Conservation (phyloP, 768 basidiomycete genomes). For the Punctularia strigosozonata region DNA sequence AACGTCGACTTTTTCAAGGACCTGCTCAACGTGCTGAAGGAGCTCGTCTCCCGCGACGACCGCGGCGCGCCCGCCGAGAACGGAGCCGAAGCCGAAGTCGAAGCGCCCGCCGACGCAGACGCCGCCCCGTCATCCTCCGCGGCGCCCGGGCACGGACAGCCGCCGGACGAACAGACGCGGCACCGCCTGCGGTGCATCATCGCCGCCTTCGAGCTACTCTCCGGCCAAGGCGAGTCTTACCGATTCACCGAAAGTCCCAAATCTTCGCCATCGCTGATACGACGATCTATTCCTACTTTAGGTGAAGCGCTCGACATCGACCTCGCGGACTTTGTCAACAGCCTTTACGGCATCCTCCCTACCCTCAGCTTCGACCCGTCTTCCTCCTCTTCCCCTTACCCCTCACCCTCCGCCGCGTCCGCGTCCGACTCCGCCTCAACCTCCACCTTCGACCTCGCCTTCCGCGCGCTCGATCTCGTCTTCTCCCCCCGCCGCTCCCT, state of each 20-base stretch:
- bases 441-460: conserved; percentile 85
- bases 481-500: conserved; percentile 75
- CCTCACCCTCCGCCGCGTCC: conserved; percentile 12
- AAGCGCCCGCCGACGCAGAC: conserved; percentile 26
- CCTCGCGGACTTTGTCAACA: conserved; percentile 76
- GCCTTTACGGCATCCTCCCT: conserved; percentile 73
- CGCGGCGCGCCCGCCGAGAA: too few relatives aligned
- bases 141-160: conserved; percentile 7
- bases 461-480: conserved; percentile 71
- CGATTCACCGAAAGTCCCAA: conserved; percentile 5
- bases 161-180: conserved; percentile 28
- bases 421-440: conserved; percentile 32
- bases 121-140: conserved; percentile 13
- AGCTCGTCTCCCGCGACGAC: conserved; percentile 42
- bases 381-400: conserved; percentile 14
- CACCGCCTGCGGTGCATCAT: conserved; percentile 76
- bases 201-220: conserved; percentile 94
- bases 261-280: too few relatives aligned
- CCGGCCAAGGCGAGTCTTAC: conserved; percentile 70
- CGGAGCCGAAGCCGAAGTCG: conserved; percentile 24
- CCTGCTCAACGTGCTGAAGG: conserved; percentile 76
- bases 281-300: conserved; percentile 19
- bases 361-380: conserved; percentile 50
- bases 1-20: conserved; percentile 99
- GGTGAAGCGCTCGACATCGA: conserved; percentile 98